These are phyloP conservation scores for Cladosporium sp. DNA, from an alignment of 2,329 filamentous ascomycete species.

Conservation along the genomic window DNA sequence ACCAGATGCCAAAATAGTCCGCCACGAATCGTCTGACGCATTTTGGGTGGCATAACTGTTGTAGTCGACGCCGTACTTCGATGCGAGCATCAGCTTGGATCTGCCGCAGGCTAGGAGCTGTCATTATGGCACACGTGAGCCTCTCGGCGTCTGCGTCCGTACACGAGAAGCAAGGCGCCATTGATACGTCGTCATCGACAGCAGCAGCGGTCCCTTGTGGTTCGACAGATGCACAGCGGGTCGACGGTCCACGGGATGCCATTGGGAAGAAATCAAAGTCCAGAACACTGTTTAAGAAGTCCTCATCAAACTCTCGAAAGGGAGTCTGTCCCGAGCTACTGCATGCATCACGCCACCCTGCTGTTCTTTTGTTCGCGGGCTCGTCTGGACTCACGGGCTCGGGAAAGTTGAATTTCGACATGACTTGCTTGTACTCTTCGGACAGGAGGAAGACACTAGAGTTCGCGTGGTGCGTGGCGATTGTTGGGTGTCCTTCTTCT, in stretches of 20 bases:
- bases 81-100: not conserved
- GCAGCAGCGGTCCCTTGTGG: not conserved
- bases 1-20: slow-evolving; percentile 1
- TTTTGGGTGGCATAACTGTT: not conserved
- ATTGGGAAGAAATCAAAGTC: not conserved
- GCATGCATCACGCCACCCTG: not conserved
- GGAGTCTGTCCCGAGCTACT: not conserved
- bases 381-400: not conserved
- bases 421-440: not conserved
- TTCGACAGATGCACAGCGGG: not conserved
- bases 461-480: not conserved
- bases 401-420: slow-evolving; percentile 10
- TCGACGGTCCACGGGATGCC: not conserved
- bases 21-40: not conserved
- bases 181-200: too few relatives aligned
- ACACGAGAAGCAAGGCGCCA: not conserved
- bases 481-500: not conserved
- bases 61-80: not conserved
- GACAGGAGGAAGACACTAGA: not conserved
- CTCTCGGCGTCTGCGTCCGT: not conserved
- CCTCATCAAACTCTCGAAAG: not conserved
- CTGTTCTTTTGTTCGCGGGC: not conserved
- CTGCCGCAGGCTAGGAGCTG: not conserved
- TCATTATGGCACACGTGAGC: not conserved
- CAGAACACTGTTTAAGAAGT: not conserved